Conservation (phyloP, 2,329 filamentous ascomycete genomes). For the Fusarium mundagurra region DNA sequence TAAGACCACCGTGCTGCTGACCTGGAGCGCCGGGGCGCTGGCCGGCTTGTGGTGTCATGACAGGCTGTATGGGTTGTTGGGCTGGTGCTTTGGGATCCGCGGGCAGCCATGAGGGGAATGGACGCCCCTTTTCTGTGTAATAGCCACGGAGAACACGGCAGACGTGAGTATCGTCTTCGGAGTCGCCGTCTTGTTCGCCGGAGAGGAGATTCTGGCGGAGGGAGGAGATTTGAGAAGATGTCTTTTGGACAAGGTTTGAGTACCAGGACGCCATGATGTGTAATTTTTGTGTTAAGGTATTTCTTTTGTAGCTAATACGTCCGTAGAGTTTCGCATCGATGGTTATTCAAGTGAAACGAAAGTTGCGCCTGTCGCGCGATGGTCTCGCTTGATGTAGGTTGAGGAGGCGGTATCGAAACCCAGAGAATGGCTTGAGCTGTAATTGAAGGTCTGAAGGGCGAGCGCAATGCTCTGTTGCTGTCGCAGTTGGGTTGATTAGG, state of each 20-base stretch:
- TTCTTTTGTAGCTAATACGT: background rate
- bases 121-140: slow-evolving; percentile 87
- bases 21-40: slow-evolving; percentile 62
- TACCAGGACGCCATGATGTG: slow-evolving; percentile 79
- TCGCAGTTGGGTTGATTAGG: background rate
- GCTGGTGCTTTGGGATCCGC: slow-evolving; percentile 76
- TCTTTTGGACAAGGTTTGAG: slow-evolving; percentile 74
- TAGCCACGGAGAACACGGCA: slow-evolving; percentile 92
- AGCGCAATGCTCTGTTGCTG: background rate
- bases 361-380: slow-evolving; percentile 5
- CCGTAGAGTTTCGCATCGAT: slow-evolving; percentile 4
- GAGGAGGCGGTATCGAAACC: background rate
- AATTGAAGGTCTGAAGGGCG: background rate
- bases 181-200: slow-evolving; percentile 74
- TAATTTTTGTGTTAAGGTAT: background rate
- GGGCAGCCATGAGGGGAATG: slow-evolving; percentile 87
- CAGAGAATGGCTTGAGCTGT: background rate
- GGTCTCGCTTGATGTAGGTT: background rate
- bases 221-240: slow-evolving; percentile 71
- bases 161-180: slow-evolving; percentile 92
- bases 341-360: background rate
- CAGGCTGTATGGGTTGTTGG: slow-evolving; percentile 63
- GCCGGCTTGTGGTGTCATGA: slow-evolving; percentile 63
- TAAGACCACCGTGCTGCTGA: slow-evolving; percentile 54
- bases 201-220: slow-evolving; percentile 75